Conservation (phyloP, 2,329 filamentous ascomycete genomes). For the Onygenales sp. region DNA sequence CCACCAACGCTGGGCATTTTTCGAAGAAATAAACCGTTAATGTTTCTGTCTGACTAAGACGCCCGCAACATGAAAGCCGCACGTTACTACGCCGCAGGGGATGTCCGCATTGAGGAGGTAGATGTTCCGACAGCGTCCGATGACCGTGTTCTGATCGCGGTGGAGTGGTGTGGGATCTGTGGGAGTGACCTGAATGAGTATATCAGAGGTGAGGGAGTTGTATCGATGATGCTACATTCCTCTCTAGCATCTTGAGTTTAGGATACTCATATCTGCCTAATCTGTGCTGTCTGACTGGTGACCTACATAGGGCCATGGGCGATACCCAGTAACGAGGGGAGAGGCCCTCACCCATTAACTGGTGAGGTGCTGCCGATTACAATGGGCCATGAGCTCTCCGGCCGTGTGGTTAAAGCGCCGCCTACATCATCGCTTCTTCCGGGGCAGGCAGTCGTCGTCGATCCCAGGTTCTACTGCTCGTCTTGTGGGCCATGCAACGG, state of each 20-base stretch:
- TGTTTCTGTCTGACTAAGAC: too few relatives aligned
- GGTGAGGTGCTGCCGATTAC: slow-evolving; percentile 49
- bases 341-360: slow-evolving; percentile 47
- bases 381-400: slow-evolving; percentile 57
- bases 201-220: slow-evolving; percentile 28
- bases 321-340: slow-evolving; percentile 26
- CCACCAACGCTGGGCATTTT: too few relatives aligned
- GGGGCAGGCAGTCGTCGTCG: neutral
- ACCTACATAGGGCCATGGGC: neutral
- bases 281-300: neutral
- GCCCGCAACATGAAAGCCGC: neutral
- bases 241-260: neutral
- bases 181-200: slow-evolving; percentile 45
- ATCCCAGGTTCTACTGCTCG: neutral
- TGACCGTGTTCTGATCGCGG: neutral
- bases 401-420: slow-evolving; percentile 32
- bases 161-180: slow-evolving; percentile 25
- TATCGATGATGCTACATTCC: slow-evolving; percentile 26
- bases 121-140: neutral
- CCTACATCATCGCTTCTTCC: neutral
- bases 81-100: neutral
- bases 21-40: too few relatives aligned
- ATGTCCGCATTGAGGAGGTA: slow-evolving; percentile 1
- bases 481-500: neutral
- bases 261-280: neutral